Evolutionary conservation across 257 asterid genomes (phyloP), one percentile per base, ranked within the genome.

Genomic region (Mitragyna speciosa): DNA sequence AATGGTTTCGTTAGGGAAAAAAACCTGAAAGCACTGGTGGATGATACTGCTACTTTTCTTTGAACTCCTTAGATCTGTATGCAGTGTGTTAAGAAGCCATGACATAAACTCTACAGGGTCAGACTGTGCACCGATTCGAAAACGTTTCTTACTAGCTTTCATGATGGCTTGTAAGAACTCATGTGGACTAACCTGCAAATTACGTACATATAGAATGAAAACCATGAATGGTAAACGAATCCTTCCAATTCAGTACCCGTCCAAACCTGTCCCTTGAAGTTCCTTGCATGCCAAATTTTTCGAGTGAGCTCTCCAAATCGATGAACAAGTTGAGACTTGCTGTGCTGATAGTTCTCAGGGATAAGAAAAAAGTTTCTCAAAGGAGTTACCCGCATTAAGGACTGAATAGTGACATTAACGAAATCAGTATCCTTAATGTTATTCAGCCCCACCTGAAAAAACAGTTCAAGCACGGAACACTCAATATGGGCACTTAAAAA

Each of bases 101-200:
- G 97, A 90, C 90, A 94, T 96, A 82, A 96, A 96, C 78, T 92
- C 97, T 74, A 94, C 98, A 11, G 99, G 99, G 85, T 96, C 99
- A 48, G 98, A 94, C 84, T 96, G 99, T 11, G 86, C 86, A 75
- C 98, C 99, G 69, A 96, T 96, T 47, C 93, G 91, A 82, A 92
- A 96, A 70, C 84, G 92, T 79, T 96, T 96, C 78, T 92, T 90
- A 81, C 99, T 96, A 52, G 97, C 94, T 86, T 89, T 90, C 98
- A 94, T 96, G 69, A 96, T 97, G 19, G 97, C 97, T 86, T 96
- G 98, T 79, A 96, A 88, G 86, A 96, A 96, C 82, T 96, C 98
- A 80, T 96, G 99, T 1, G 99, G 98, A 85, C 99, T 96, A 85
- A 96, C 99, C 99, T 96, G 91, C 89, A 89, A 81, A 69, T 66